Conservation (phyloP, 139 green algal species). For the Chlorella sp. region DNA sequence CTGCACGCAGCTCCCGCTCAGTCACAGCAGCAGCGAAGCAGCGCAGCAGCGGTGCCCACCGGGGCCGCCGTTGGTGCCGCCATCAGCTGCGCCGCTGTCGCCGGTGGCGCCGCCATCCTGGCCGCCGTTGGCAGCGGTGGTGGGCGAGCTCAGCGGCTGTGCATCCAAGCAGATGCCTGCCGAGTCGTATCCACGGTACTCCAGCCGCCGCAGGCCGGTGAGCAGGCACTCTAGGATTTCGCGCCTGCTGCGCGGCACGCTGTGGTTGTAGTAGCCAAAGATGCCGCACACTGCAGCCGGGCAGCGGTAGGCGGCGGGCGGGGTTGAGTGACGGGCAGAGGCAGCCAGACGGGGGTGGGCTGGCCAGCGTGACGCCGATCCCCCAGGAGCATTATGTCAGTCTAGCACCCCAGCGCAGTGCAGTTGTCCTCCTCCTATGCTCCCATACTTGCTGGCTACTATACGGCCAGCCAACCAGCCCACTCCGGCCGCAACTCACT, state of each 20-base stretch:
- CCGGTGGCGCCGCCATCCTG: not conserved
- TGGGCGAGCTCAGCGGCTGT: not conserved
- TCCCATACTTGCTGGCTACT: too few species aligned
- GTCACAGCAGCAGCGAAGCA: not conserved
- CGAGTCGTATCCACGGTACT: constrained; percentile 98
- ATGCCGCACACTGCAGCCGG: constrained; percentile 94
- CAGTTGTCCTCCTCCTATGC: too few species aligned
- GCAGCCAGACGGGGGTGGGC: too few species aligned
- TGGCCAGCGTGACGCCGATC: too few species aligned
- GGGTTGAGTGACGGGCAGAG: not conserved
- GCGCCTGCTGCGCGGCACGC: constrained; percentile 61
- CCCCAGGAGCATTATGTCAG: too few species aligned
- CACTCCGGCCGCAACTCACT: not conserved
- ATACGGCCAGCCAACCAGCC: too few species aligned
- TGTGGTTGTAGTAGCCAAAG: constrained; percentile 96
- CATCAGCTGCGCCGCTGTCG: not conserved
- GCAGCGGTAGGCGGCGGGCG: too few species aligned
- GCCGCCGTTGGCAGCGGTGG: not conserved
- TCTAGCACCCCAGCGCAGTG: too few species aligned
- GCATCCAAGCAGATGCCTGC: constrained; percentile 88
- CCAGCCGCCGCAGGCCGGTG: constrained; percentile 89
- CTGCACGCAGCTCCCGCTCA: not conserved
- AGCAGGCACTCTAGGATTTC: constrained; percentile 90
- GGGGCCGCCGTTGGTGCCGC: not conserved
- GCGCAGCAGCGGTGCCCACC: not conserved